Percentiles rank a stretch among this genome's conserved stretches.
These are phyloP conservation scores for Shiraia bambusicola DNA, from an alignment of 2,329 filamentous ascomycete species.

Conservation along the genomic window DNA sequence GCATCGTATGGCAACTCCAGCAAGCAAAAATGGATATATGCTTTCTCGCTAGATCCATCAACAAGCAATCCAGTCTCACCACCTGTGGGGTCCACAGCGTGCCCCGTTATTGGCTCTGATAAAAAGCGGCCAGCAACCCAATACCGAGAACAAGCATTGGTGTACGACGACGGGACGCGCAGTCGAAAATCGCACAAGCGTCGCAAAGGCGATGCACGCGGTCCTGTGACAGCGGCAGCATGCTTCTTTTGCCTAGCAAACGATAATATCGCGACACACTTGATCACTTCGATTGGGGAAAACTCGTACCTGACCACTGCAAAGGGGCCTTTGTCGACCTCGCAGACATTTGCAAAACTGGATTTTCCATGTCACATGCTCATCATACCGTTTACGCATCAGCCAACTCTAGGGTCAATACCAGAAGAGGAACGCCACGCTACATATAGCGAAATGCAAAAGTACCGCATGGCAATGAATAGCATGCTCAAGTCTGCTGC, in stretches of 20 bases:
- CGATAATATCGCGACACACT: constrained; percentile 77
- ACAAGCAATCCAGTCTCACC: constrained; percentile 61
- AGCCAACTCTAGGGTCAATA: constrained; percentile 72
- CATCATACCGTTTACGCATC: constrained; percentile 84
- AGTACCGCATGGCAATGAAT: constrained; percentile 75
- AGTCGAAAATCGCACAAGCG: constrained; percentile 45
- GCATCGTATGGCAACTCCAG: constrained; percentile 72
- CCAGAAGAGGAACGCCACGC: constrained; percentile 58
- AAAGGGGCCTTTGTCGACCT: constrained; percentile 80
- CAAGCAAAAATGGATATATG: constrained; percentile 81
- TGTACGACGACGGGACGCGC: constrained; percentile 39
- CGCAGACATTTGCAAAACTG: constrained; percentile 70
- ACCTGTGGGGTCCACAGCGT: constrained; percentile 71
- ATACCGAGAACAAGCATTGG: constrained; percentile 39
- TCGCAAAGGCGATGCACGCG: constrained; percentile 33
- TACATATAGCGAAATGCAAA: constrained; percentile 78
- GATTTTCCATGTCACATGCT: constrained; percentile 82
- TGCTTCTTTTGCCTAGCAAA: constrained; percentile 98
- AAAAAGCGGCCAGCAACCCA: constrained; percentile 59
- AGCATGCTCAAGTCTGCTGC: constrained; percentile 65
- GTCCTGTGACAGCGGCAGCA: constrained; percentile 60
- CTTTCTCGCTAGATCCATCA: constrained; percentile 63
- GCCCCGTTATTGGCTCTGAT: constrained; percentile 63
- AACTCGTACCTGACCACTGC: constrained; percentile 88
- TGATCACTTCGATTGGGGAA: constrained; percentile 85